Evolutionary conservation across 2,329 filamentous ascomycete species (phyloP).

Genomic region (Trichoderma lentiforme): DNA sequence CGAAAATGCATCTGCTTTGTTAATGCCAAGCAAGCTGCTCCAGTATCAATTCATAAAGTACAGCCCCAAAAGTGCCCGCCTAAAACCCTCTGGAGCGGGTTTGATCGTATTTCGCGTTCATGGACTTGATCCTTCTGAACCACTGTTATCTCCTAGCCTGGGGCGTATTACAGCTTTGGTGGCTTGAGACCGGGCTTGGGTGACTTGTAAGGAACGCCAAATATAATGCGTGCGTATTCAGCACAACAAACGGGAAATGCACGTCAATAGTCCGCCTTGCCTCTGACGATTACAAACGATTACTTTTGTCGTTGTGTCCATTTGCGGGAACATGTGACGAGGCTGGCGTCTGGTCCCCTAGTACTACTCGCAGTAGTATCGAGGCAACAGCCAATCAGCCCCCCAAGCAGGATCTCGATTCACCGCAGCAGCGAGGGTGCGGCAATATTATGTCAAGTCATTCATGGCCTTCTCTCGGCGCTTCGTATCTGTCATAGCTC

Average conservation of each 20-base stretch:
- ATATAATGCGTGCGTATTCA: background rate
- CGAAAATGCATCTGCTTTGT: background rate
- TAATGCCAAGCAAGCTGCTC: background rate
- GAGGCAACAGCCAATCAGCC: background rate
- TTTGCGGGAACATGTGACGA: background rate
- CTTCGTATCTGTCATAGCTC: background rate
- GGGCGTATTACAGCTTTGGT: background rate
- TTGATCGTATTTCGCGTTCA: background rate
- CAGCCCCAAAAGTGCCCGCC: background rate
- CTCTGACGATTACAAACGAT: background rate
- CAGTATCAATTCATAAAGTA: background rate
- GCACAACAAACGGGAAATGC: background rate
- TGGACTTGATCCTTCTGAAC: background rate
- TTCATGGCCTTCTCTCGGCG: background rate
- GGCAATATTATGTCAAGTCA: background rate
- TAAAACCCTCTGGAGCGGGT: background rate
- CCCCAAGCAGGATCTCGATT: background rate
- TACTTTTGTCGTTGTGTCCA: background rate
- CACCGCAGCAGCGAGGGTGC: background rate
- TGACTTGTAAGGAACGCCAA: background rate
- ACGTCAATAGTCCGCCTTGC: background rate
- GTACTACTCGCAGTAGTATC: background rate
- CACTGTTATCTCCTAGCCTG: constrained; percentile 3
- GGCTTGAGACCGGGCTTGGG: background rate
- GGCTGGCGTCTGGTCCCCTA: background rate